Evolutionary conservation across 1,139 yeast species (phyloP).

Genomic region (Geotrichum cucujoidarum): DNA sequence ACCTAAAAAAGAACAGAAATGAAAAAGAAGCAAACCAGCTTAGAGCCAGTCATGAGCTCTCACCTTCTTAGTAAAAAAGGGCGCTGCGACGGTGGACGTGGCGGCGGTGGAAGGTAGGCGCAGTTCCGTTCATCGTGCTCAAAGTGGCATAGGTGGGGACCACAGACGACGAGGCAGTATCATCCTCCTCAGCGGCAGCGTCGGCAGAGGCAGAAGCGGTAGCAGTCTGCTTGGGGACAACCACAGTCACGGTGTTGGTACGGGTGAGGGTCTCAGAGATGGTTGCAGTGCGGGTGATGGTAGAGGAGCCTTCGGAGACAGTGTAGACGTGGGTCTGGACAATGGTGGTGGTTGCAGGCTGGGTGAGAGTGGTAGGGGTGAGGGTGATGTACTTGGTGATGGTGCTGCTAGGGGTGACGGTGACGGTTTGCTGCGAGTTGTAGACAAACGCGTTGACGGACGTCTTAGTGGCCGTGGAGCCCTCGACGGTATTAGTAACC

Average conservation of each 20-base stretch:
- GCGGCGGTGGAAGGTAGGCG: constrained; percentile 1
- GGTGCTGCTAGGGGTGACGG: constrained; percentile 1
- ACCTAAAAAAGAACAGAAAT: not conserved
- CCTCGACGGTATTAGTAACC: constrained; percentile 5
- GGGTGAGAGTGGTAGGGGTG: constrained; percentile 1
- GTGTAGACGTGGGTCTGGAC: constrained; percentile 3
- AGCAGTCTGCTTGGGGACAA: not conserved
- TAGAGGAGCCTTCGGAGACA: not conserved
- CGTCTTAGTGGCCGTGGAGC: not conserved
- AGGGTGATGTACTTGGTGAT: constrained; percentile 10
- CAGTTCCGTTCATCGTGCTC: not conserved
- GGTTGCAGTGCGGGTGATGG: constrained; percentile 5
- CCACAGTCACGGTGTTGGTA: constrained; percentile 8
- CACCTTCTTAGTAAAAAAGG: not conserved
- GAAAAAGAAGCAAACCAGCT: not conserved
- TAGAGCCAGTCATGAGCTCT: not conserved
- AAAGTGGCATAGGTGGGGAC: too few relatives aligned
- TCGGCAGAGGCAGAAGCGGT: not conserved
- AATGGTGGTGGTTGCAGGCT: constrained; percentile 4
- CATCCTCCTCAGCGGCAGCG: not conserved
- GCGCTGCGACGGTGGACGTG: constrained; percentile 8
- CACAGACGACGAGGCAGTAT: not conserved
- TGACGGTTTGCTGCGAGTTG: constrained; percentile 9
- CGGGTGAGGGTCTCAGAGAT: constrained; percentile 2
- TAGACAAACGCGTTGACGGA: constrained; percentile 13